Base-by-base conservation (phyloP, 306 rosid species). In the Vigna trinervia region DNA sequence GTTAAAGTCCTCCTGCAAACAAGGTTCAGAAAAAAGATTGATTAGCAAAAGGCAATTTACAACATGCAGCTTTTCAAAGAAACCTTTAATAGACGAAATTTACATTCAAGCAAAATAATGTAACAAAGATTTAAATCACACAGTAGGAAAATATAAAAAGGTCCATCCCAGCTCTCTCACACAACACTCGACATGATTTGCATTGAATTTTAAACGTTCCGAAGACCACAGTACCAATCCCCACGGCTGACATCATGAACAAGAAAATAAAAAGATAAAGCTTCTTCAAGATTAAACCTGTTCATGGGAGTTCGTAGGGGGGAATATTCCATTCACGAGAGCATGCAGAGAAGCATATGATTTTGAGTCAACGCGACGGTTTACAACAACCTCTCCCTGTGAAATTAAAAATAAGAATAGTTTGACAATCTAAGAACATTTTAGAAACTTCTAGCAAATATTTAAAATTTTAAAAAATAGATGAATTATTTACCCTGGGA, bases 241-340 rank as follows among this genome's bases (percentile, higher is more conserved):
- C 41, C 73, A 32, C 54, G 52, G 34, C 14, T 7, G 76, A 57
- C 13, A 34, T 72, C 52, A 39, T 51, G 38, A 57, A 47, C 22
- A 14, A 23, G 52, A 63, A 54, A 73, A 52, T 36, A 0, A n/a
- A 65, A 64, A 75, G 52, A 69, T 38, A 58, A 75, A 57, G 70
- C 12, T 82, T 53, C 59, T 22, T 72, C 79, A 47, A 70, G 64
- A 23, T 58, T 58, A 74, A 79, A 96, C 99, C 97, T 91, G 97
- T 84, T 91, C 98, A 32, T 69, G 72, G 13, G 94, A 86, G 79
- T 64, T 52, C 13, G 72, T 81, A 19, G 91, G 81, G 10, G 99
- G 99, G 80, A 96, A 96, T 93, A 96, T 96, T 75, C 87, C 98
- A 69, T 96, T 84, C 79, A 91, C 99, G 6, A 89, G 97, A 47